Evolutionary conservation across 495 filamentous ascomycete species (phyloP).

Genomic region (Penicillium diatomitis): DNA sequence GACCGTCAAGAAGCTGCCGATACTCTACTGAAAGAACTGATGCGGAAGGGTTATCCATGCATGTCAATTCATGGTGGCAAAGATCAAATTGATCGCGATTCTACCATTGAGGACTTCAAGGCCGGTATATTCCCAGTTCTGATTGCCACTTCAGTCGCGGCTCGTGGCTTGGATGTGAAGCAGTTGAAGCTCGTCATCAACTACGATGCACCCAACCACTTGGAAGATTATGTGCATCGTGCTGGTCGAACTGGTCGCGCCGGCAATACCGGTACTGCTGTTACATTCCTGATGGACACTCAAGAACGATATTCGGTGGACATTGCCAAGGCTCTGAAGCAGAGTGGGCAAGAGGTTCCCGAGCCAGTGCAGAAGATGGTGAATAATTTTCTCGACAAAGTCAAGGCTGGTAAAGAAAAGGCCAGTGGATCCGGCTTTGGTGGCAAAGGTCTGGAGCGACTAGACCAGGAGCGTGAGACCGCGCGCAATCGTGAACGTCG

Average conservation of each 20-base stretch:
- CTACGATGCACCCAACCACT: conserved; percentile 91
- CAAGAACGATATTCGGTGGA: conserved; percentile 86
- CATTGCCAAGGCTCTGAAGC: conserved; percentile 86
- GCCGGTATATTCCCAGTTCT: conserved; percentile 80
- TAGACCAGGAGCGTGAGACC: conserved; percentile 84
- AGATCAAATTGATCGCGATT: conserved; percentile 91
- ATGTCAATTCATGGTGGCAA: conserved; percentile 96
- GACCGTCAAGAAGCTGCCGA: conserved; percentile 94
- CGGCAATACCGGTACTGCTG: conserved; percentile 87
- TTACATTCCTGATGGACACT: conserved; percentile 87
- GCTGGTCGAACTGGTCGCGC: conserved; percentile 91
- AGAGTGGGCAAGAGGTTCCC: conserved; percentile 77
- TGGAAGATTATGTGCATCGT: conserved; percentile 97
- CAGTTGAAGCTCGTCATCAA: conserved; percentile 95
- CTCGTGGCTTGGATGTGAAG: conserved; percentile 92
- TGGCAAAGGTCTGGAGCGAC: conserved; percentile 83
- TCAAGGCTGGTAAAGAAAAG: conserved; percentile 86
- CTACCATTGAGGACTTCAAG: conserved; percentile 93
- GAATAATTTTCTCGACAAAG: conserved; percentile 70
- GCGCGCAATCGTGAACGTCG: conserved; percentile 77
- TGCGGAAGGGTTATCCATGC: conserved; percentile 85
- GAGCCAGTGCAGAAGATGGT: conserved; percentile 57
- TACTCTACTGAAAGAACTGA: conserved; percentile 66
- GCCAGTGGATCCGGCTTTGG: conserved; percentile 76
- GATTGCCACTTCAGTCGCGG: conserved; percentile 92